Base-by-base conservation (phyloP, 148 eudicot species). In the Salicornia ramosissima region DNA sequence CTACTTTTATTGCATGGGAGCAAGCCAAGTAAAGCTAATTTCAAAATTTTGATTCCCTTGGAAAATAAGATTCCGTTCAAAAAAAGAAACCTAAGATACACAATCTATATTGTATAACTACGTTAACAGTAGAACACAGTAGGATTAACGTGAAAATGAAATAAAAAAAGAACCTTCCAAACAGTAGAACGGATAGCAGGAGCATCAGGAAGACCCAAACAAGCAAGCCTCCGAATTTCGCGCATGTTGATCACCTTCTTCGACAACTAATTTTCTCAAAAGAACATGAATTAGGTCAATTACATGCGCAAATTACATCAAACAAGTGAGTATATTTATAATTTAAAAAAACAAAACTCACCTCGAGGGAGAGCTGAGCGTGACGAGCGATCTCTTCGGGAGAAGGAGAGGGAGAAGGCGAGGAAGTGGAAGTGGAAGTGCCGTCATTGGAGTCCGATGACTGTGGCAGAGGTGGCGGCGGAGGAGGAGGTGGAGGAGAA, bases 341-440 rank as follows among this genome's bases (percentile, higher is more conserved):
- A 4, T 13, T 19, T 39, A n/a, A 19, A 8, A 53, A 6, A 62
- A 28, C 1, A 9, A 8, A n/a, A 18, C 9, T 21, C 63, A 88
- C 98, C 96, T 93, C 96, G 63, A 90, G 86, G 55, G 83, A 67
- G 72, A 93, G 85, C 86, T 85, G 98, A 77, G 96, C 75, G 65
- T 90, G 95, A 31, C 87, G 86, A 67, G 96, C 75, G 76, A 88
- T 51, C 25, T 88, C 90, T 18, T 90, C 95, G 0, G 81, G 82
- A 9, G 87, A 66, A 15, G 75, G 66, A 56, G 72, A 21, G 0
- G 81, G 82, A 9, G 87, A 66, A 15, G 75, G 66, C 55, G 72
- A 21, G 8, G 71, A 2, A 16, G 76, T 30, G 33, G 81, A 46
- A 62, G 56, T 70, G 2, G 84, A 78, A 57, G 79, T 70, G 0